Evolutionary conservation across 306 rosid genomes (phyloP), one percentile per base, ranked within the genome.

Genomic region (Luffa acutangula): DNA sequence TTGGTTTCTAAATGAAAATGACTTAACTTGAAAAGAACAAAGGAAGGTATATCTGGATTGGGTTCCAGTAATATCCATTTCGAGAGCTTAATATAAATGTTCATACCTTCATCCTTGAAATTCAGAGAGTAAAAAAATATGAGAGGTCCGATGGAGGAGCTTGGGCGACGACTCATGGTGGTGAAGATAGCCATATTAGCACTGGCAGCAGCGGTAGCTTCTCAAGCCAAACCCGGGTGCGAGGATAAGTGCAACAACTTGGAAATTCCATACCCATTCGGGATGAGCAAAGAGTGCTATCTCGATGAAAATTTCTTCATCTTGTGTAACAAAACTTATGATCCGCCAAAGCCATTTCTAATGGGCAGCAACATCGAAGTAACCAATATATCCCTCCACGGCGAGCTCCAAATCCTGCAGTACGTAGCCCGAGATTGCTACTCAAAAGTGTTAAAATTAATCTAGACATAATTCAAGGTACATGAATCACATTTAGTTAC

Each of bases 241-340:
- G 54, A 2, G 0, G 21, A 20, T 31, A 21, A 37, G 2, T 88
- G 90, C 46, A 90, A 87, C 10, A 20, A 54, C 6, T 15, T 90
- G 1, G 1, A 36, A 8, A 77, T 90, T 69, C 88, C 88, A 33
- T 90, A 85, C 59, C 94, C 91, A 11, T 90, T 88, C 36, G 88
- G 94, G 4, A 63, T 54, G 12, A 51, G 46, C 3, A 0, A 4
- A 0, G 18, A 3, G 10, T 86, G 89, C 53, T 84, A 18, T 72
- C 64, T 79, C 1, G 8, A 82, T 1, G 0, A 1, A 0, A 2
- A 2, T 0, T 90, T 88, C 62, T 0, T 3, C 5, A 31, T 88
- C 5, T 3, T 2, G 4, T 90, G 91, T 18, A 20, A 62, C 2
- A 0, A 45, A 12, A 20, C 53, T 15, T 1, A 1, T 2, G 8